These are phyloP conservation scores for Stephanodiscus triporus DNA, from an alignment of 108 stramenopile genomes.

Conservation along the genomic window DNA sequence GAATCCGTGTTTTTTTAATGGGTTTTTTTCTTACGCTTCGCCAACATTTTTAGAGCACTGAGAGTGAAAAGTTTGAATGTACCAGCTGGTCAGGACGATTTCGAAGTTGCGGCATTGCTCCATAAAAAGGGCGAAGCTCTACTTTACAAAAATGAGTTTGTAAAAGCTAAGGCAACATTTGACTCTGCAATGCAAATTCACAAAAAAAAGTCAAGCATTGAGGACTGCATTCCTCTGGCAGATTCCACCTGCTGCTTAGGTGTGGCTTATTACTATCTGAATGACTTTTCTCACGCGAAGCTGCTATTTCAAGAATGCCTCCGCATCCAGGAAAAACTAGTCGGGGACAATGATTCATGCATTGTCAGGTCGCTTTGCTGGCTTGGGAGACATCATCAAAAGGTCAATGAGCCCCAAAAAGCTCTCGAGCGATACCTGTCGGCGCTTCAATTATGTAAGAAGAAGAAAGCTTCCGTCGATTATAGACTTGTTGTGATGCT, in stretches of 20 bases:
- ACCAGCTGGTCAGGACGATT: constrained; percentile 22
- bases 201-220: constrained; percentile 20
- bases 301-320: constrained; percentile 48
- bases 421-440: constrained; percentile 45
- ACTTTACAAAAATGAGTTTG: constrained; percentile 43
- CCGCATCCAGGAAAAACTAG: constrained; percentile 30
- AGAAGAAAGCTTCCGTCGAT: constrained; percentile 32
- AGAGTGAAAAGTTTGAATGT: constrained; percentile 31
- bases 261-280: constrained; percentile 38
- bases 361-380: constrained; percentile 42
- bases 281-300: constrained; percentile 43
- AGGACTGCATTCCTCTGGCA: constrained; percentile 33
- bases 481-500: constrained; percentile 46
- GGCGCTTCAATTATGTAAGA: constrained; percentile 47
- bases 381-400: constrained; percentile 45
- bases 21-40: not conserved
- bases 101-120: constrained; percentile 36
- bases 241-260: constrained; percentile 47
- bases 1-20: not conserved
- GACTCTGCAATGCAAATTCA: constrained; percentile 42
- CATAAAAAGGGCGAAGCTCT: constrained; percentile 50
- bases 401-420: constrained; percentile 29
- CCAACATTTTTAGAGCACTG: constrained; percentile 22
- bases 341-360: constrained; percentile 23
- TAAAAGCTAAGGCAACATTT: constrained; percentile 47